phyloP scores from a whole-genome alignment of 306 rosid genomes.

The Trichosanthes cucumerina region DNA sequence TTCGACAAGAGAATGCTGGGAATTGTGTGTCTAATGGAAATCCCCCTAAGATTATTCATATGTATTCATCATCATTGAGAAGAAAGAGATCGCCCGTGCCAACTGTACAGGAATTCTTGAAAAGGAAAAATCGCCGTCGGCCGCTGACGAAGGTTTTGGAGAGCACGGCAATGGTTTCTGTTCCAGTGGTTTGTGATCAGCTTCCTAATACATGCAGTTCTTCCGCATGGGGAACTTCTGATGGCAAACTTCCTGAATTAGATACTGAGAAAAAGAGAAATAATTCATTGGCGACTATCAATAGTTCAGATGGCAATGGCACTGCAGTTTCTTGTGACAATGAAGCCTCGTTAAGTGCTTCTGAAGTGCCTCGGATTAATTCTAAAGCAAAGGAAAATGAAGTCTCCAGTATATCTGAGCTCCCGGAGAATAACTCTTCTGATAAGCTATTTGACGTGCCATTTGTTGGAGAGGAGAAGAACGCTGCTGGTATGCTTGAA shows the following conservation, averaged over 20 bases:
- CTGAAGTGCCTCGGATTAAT: slow-evolving; percentile 33
- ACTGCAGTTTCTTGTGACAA: slow-evolving; percentile 42
- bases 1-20: slow-evolving; percentile 41
- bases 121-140: slow-evolving; percentile 63
- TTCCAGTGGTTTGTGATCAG: slow-evolving; percentile 64
- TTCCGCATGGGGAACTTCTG: slow-evolving; percentile 21
- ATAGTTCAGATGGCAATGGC: slow-evolving; percentile 26
- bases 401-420: slow-evolving; percentile 29
- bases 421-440: slow-evolving; percentile 40
- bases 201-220: slow-evolving; percentile 49
- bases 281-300: slow-evolving; percentile 15
- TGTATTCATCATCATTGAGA: slow-evolving; percentile 42
- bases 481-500: slow-evolving; percentile 42
- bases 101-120: slow-evolving; percentile 53
- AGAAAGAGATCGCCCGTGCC: slow-evolving; percentile 79
- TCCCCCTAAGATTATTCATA: slow-evolving; percentile 42
- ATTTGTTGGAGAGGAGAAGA: slow-evolving; percentile 54
- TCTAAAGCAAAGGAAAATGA: slow-evolving; percentile 38
- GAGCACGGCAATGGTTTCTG: slow-evolving; percentile 80
- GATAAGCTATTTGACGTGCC: slow-evolving; percentile 60
- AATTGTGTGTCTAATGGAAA: slow-evolving; percentile 51
- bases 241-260: slow-evolving; percentile 36
- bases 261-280: slow-evolving; percentile 41
- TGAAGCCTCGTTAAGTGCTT: slow-evolving; percentile 39
- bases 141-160: slow-evolving; percentile 89